Evolutionary conservation across 179 eudicot species (phyloP).

Genomic region (Camellia oleifera): DNA sequence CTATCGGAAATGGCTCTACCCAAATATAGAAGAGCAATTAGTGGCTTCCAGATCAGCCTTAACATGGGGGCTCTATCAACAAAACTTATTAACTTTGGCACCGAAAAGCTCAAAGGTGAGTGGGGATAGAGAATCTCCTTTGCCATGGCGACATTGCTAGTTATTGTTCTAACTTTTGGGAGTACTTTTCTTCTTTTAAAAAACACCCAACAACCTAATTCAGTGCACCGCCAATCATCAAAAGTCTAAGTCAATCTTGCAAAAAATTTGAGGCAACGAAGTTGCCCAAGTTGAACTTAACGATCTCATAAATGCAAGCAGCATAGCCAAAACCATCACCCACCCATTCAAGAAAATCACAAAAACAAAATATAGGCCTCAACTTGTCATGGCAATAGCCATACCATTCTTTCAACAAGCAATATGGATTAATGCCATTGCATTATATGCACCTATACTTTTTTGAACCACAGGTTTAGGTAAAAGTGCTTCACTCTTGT

Average conservation of each 20-base stretch:
- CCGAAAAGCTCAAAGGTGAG: conserved; percentile 4
- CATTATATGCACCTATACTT: neutral
- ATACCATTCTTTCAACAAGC: conserved; percentile 13
- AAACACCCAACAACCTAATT: conserved; percentile 8
- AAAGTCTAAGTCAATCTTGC: neutral
- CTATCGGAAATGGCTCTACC: conserved; percentile 10
- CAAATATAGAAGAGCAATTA: neutral
- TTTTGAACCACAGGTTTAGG: neutral
- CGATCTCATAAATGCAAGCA: conserved; percentile 1
- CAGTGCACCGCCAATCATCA: neutral
- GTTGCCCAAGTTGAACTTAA: neutral
- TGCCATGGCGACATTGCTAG: neutral
- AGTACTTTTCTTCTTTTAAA: neutral
- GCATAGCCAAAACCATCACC: neutral
- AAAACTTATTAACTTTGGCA: neutral
- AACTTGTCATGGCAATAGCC: conserved; percentile 7
- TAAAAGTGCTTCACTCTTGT: neutral
- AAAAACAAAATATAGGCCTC: conserved; percentile 6
- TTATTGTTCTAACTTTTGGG: neutral
- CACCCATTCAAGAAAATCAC: conserved; percentile 1
- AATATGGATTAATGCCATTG: conserved; percentile 1
- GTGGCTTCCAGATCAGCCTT: conserved; percentile 1
- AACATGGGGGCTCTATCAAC: neutral
- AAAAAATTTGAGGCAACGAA: neutral
- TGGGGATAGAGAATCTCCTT: conserved; percentile 9